A percentile compares a stretch with the other conserved stretches of the same genome.
These are phyloP conservation scores for Tulasnella sp. DNA, from an alignment of 768 basidiomycete species.

Conservation along the genomic window DNA sequence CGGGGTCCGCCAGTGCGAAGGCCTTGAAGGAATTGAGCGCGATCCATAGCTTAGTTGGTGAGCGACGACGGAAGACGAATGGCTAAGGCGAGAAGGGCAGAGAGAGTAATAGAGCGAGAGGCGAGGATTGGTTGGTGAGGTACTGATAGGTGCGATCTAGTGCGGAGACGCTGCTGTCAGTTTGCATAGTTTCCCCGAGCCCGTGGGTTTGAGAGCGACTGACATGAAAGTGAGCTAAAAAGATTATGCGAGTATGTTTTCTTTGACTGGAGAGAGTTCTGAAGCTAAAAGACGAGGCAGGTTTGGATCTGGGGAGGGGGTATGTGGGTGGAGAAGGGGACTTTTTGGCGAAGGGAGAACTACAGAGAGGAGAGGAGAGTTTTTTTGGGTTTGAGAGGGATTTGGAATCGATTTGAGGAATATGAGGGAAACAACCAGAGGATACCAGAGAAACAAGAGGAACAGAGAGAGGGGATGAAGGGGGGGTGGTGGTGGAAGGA, in stretches of 20 bases:
- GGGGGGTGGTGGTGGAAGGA: constrained; percentile 12
- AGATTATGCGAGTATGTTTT: constrained; percentile 10
- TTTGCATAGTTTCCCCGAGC: background rate
- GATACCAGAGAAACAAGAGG: constrained; percentile 29
- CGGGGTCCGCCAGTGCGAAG: constrained; percentile 89
- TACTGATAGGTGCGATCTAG: constrained; percentile 13
- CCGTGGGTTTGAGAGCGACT: constrained; percentile 6
- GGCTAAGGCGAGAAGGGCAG: background rate
- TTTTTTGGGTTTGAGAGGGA: background rate
- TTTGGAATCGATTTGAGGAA: constrained; percentile 12
- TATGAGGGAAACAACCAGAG: constrained; percentile 20
- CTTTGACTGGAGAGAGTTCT: constrained; percentile 1
- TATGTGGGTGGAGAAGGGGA: constrained; percentile 2
- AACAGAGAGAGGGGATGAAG: constrained; percentile 30
- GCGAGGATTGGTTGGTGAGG: constrained; percentile 9
- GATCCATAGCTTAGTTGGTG: constrained; percentile 34
- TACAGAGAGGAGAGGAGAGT: background rate
- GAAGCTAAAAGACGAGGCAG: constrained; percentile 10
- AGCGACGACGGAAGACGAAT: background rate
- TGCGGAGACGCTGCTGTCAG: background rate
- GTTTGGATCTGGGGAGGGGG: background rate
- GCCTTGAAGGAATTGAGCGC: constrained; percentile 81
- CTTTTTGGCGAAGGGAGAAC: background rate
- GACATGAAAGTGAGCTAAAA: constrained; percentile 16
- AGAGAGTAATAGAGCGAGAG: constrained; percentile 33